Conservation (phyloP, 2,329 filamentous ascomycete species). For the Phoma herbarum region DNA sequence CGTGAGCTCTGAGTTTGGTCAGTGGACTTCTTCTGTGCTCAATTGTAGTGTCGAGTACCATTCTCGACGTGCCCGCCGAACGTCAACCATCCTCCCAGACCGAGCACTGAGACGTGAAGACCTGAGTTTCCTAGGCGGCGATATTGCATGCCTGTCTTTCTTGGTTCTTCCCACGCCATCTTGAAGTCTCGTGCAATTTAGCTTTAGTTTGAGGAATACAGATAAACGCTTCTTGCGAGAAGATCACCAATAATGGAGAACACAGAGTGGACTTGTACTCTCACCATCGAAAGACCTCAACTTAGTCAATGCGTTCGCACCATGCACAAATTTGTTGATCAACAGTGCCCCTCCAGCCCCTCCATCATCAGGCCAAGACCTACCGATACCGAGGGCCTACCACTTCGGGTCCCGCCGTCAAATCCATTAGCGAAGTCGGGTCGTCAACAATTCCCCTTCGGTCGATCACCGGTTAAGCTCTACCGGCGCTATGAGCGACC, state of each 20-base stretch:
- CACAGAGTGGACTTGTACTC: no score
- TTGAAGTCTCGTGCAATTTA: neutral
- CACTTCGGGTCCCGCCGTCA: neutral
- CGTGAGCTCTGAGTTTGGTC: slow-evolving; percentile 57
- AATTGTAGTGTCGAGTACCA: slow-evolving; percentile 52
- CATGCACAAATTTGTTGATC: neutral
- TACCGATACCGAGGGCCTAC: neutral
- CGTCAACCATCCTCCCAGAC: slow-evolving; percentile 70
- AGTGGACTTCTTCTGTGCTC: neutral
- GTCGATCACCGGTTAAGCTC: neutral
- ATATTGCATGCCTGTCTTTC: slow-evolving; percentile 62
- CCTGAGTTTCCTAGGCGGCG: slow-evolving; percentile 76
- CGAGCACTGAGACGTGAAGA: slow-evolving; percentile 76
- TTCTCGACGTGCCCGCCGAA: slow-evolving; percentile 73
- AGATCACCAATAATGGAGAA: no score
- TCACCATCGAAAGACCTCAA: neutral
- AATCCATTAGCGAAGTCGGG: neutral
- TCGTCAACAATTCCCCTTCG: neutral
- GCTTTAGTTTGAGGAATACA: neutral
- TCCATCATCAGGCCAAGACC: neutral
- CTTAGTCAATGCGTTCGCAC: neutral
- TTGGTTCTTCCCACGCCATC: slow-evolving; percentile 45
- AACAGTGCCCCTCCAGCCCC: neutral
- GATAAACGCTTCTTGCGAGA: neutral
- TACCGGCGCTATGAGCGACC: neutral